Conservation (phyloP, 1,139 yeast species). For the Hansenula sp. region DNA sequence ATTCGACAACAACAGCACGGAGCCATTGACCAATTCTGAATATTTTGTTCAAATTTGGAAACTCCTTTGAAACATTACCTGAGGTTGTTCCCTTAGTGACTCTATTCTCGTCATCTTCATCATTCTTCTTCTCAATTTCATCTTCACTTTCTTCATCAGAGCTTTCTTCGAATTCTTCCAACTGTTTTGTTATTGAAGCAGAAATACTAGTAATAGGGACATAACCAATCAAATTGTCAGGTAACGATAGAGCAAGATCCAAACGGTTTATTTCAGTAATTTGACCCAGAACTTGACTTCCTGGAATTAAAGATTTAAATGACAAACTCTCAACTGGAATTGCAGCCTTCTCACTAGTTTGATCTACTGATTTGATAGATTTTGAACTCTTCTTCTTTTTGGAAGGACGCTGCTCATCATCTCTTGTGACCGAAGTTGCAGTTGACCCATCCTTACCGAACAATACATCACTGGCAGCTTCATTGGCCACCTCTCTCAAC, state of each 20-base stretch:
- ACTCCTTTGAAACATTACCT: slow-evolving; percentile 28
- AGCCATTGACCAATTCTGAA: slow-evolving; percentile 83
- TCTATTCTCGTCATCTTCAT: slow-evolving; percentile 29
- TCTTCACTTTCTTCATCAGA: slow-evolving; percentile 42
- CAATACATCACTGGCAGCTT: slow-evolving; percentile 83
- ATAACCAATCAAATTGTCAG: slow-evolving; percentile 81
- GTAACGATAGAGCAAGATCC: slow-evolving; percentile 66
- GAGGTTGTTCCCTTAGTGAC: slow-evolving; percentile 25
- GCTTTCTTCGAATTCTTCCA: slow-evolving; percentile 52
- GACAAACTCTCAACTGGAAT: slow-evolving; percentile 50
- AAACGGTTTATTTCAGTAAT: slow-evolving; percentile 53
- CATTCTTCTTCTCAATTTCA: slow-evolving; percentile 31
- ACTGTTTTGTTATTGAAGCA: slow-evolving; percentile 48
- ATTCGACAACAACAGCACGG: slow-evolving; percentile 63
- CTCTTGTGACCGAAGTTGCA: slow-evolving; percentile 16
- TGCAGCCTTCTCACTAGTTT: slow-evolving; percentile 25
- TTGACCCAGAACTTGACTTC: slow-evolving; percentile 75
- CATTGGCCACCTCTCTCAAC: slow-evolving; percentile 87
- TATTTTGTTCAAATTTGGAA: slow-evolving; percentile 51
- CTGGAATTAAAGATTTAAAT: slow-evolving; percentile 61
- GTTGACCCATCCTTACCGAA: slow-evolving; percentile 44
- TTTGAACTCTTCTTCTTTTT: slow-evolving; percentile 32
- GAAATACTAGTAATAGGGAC: slow-evolving; percentile 76
- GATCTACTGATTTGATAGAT: slow-evolving; percentile 13
- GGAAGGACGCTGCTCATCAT: slow-evolving; percentile 28